Base-by-base conservation (phyloP, 768 basidiomycete species). In the Leccinum disarticulatum region DNA sequence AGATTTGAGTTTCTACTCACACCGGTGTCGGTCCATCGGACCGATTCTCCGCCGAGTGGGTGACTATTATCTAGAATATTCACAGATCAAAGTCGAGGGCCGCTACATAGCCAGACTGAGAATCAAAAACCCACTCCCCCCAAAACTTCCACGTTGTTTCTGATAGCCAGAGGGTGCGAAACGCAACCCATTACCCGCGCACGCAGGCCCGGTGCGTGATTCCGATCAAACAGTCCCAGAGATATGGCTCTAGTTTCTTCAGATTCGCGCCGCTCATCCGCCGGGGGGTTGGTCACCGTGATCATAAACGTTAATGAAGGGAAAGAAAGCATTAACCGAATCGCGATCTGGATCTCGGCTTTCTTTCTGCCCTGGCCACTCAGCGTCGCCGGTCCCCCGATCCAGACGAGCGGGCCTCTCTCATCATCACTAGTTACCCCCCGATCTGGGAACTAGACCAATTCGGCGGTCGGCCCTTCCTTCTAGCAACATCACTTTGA, bases 291-390 rank as follows among this genome's bases (percentile, higher is more conserved):
- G 28, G 13, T 38, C 25, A 48, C 49, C 5, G 14, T 35, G 30
- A 4, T 22, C 15, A 51, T 33, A 51, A n/a, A 19, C 19, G 43
- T 19, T 46, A 52, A 13, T 46, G 35, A 49, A 30, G 17, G 31
- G 17, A 22, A 3, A 25, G 3, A 53, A 46, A 19, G 15, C 27
- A 33, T 11, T 52, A 30, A 54, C 35, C 49, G 49, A 47, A 51
- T 47, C 25, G 33, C 50, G 53, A 55, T 64, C 55, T 56, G 10
- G 57, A 60, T 60, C 46, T 53, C 14, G 38, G 50, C 27, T 36
- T 19, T 13, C 19, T 25, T 17, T 41, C 19, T 22, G 47, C 43
- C 30, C 25, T 5, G 27, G 11, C 43, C 11, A 46, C 19, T 15
- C 33, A 52, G 27, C 30, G 4, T 38, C 50, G 33, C 38, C 17